Evolutionary conservation across 1,284 basidiomycete genomes (phyloP).

Genomic region (Athelia psychrophila): DNA sequence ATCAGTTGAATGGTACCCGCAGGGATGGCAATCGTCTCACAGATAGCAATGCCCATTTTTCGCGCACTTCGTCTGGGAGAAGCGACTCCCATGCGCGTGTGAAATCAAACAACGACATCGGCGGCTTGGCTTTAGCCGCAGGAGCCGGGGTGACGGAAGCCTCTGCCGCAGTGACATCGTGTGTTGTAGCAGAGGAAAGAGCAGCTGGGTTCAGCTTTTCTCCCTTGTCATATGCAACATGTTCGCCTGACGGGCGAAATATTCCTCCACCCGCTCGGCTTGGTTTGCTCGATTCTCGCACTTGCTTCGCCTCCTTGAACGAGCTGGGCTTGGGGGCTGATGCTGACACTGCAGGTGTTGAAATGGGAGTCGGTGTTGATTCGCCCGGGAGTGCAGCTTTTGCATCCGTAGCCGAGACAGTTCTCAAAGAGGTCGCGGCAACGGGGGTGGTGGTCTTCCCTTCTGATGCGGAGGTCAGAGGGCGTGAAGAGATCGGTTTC

Average conservation of each 20-base stretch:
- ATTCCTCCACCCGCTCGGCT: constrained; percentile 57
- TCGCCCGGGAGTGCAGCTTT: constrained; percentile 7
- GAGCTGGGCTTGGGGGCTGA: constrained; percentile 25
- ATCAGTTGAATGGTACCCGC: constrained; percentile 1
- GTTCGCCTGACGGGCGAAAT: constrained; percentile 50
- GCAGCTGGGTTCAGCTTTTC: constrained; percentile 12
- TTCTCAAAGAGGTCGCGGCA: neutral
- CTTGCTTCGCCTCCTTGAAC: constrained; percentile 54
- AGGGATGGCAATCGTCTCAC: constrained; percentile 29
- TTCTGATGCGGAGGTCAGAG: constrained; percentile 8
- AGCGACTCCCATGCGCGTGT: constrained; percentile 47
- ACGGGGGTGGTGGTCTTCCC: constrained; percentile 7
- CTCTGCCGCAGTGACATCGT: constrained; percentile 6
- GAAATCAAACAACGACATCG: constrained; percentile 58
- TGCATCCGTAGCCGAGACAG: neutral
- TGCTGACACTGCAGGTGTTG: constrained; percentile 3
- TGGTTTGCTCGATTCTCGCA: constrained; percentile 40
- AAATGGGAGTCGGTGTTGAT: no score
- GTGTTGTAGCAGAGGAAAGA: constrained; percentile 5
- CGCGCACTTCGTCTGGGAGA: constrained; percentile 23
- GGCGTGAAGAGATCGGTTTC: constrained; percentile 33
- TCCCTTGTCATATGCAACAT: constrained; percentile 37
- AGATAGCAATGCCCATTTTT: constrained; percentile 51
- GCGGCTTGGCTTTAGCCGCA: constrained; percentile 17
- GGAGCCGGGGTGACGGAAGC: constrained; percentile 1